Evolutionary conservation across 2,329 filamentous ascomycete genomes (phyloP).

Genomic region (Colletotrichum higginsianum): DNA sequence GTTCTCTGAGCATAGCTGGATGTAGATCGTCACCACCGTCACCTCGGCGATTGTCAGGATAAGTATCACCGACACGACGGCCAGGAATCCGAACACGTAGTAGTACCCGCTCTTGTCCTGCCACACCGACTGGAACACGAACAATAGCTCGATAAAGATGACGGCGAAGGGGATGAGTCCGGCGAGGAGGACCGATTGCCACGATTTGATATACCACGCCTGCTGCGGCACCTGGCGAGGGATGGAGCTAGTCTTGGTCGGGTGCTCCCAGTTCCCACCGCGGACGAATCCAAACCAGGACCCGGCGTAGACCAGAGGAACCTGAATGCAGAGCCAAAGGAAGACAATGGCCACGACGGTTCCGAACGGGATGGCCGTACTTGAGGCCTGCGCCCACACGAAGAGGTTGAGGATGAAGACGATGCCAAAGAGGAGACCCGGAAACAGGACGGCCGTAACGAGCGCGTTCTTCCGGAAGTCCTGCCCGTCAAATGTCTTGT

Average conservation of each 20-base stretch:
- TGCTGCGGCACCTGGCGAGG: constrained; percentile 82
- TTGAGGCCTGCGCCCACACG: constrained; percentile 91
- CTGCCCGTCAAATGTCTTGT: constrained; percentile 85
- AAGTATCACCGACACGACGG: constrained; percentile 80
- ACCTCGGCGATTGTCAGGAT: constrained; percentile 86
- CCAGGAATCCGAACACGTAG: constrained; percentile 90
- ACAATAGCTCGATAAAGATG: constrained; percentile 89
- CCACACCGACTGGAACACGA: constrained; percentile 90
- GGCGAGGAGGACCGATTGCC: constrained; percentile 77
- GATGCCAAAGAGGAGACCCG: constrained; percentile 81
- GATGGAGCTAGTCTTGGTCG: constrained; percentile 81
- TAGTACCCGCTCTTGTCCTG: constrained; percentile 94
- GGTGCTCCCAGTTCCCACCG: constrained; percentile 81
- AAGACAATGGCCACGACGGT: constrained; percentile 80
- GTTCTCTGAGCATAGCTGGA: constrained; percentile 87
- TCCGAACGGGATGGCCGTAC: constrained; percentile 87
- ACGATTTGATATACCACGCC: constrained; percentile 79
- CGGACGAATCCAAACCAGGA: constrained; percentile 82
- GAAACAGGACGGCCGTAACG: constrained; percentile 83
- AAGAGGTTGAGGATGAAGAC: constrained; percentile 89
- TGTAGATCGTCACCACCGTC: constrained; percentile 86
- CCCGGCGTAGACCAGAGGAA: constrained; percentile 86
- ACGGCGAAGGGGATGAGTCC: constrained; percentile 89
- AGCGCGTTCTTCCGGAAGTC: constrained; percentile 84
- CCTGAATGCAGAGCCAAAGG: constrained; percentile 88